Percentiles rank a stretch among this genome's conserved stretches.
phyloP scores from a whole-genome alignment of 371 early-diverging fungal species.

The Paraphysoderma sedebokerense region DNA sequence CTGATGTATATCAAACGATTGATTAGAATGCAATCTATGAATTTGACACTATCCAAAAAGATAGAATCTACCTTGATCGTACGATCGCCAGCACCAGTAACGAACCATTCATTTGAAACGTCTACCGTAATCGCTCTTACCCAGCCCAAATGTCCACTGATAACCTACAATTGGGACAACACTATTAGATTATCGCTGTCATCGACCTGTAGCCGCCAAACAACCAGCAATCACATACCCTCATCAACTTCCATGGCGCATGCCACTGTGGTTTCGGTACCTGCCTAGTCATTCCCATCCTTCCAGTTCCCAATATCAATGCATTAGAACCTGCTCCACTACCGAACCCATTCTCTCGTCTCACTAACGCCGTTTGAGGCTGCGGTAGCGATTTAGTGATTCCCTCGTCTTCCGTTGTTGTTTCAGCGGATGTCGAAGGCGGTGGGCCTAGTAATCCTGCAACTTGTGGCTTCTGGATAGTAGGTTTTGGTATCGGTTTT shows the following conservation, averaged over 20 bases:
- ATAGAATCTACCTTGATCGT: conserved; percentile 62
- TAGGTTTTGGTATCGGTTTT: conserved; percentile 15
- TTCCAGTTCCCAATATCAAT: neutral
- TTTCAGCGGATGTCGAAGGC: neutral
- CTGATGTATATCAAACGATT: conserved; percentile 12
- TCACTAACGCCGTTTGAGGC: conserved; percentile 6
- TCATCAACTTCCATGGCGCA: conserved; percentile 97
- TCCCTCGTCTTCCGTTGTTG: conserved; percentile 17
- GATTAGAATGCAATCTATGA: neutral
- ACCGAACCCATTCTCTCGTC: neutral
- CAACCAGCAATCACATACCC: conserved; percentile 18
- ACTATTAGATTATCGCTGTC: neutral
- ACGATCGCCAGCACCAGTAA: conserved; percentile 88
- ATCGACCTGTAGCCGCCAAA: neutral
- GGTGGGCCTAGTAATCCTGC: conserved; percentile 5
- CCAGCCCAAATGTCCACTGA: conserved; percentile 95
- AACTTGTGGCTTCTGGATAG: conserved; percentile 7
- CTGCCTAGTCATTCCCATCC: conserved; percentile 21
- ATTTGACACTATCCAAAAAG: conserved; percentile 5
- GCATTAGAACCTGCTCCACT: neutral
- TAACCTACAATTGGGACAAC: conserved; percentile 25
- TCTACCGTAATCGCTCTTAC: conserved; percentile 85
- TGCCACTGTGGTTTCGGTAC: conserved; percentile 72
- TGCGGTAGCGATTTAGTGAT: conserved; percentile 13
- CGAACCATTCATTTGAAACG: conserved; percentile 93